Conservation (phyloP, 495 filamentous ascomycete species). For the Polyplosphaeria fusca region DNA sequence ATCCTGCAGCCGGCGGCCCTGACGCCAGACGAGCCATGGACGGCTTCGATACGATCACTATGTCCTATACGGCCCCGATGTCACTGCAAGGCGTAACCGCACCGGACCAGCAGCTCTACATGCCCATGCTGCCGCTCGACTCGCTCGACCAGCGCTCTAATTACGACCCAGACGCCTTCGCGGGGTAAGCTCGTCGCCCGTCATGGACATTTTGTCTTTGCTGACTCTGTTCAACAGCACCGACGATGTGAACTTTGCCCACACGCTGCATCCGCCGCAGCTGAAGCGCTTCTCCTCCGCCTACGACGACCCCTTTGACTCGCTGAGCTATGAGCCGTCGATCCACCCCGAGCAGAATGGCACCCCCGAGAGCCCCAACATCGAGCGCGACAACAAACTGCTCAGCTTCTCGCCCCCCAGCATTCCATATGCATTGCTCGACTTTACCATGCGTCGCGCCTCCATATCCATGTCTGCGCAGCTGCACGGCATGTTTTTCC, state of each 20-base stretch:
- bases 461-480: slow-evolving; percentile 71
- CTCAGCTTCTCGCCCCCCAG: slow-evolving; percentile 72
- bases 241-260: slow-evolving; percentile 29
- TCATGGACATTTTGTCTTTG: slow-evolving; percentile 14
- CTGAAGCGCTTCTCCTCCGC: slow-evolving; percentile 42
- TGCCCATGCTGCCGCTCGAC: slow-evolving; percentile 52
- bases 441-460: slow-evolving; percentile 60
- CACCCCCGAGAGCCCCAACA: slow-evolving; percentile 39
- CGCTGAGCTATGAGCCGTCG: slow-evolving; percentile 42
- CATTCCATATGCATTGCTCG: slow-evolving; percentile 66
- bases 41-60: slow-evolving; percentile 62
- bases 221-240: slow-evolving; percentile 32
- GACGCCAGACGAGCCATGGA: slow-evolving; percentile 49
- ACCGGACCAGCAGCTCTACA: slow-evolving; percentile 51
- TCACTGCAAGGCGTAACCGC: slow-evolving; percentile 52
- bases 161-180: slow-evolving; percentile 59
- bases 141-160: slow-evolving; percentile 54
- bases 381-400: slow-evolving; percentile 73
- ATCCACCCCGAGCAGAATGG: slow-evolving; percentile 36
- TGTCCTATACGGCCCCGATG: slow-evolving; percentile 60
- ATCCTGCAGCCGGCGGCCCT: too few species aligned
- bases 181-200: slow-evolving; percentile 46
- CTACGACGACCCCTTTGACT: slow-evolving; percentile 46
- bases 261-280: slow-evolving; percentile 31
- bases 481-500: slow-evolving; percentile 92